These are phyloP conservation scores for Crithidia sp. DNA, from an alignment of 208 protist genomes.

Conservation along the genomic window DNA sequence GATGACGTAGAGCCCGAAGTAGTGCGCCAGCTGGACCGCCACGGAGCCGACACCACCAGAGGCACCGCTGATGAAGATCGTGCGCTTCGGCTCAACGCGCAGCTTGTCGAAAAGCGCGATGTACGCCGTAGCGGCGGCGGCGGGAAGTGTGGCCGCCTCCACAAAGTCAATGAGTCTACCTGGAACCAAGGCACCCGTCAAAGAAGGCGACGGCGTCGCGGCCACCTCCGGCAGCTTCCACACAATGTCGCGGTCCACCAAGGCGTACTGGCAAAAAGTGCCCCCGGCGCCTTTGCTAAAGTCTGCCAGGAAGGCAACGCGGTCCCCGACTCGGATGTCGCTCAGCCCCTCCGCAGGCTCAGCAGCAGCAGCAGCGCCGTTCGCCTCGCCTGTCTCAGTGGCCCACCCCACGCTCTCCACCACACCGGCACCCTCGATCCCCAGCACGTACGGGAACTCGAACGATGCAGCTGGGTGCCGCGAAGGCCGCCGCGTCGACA, in stretches of 20 bases:
- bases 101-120: constrained; percentile 82
- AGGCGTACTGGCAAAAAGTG: constrained; percentile 74
- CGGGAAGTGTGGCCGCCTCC: constrained; percentile 71
- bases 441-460: constrained; percentile 64
- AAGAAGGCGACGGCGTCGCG: background rate
- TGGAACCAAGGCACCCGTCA: constrained; percentile 8
- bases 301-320: constrained; percentile 71
- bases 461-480: constrained; percentile 37
- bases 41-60: constrained; percentile 75
- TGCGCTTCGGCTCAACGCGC: constrained; percentile 50
- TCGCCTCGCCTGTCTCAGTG: background rate
- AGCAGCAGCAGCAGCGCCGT: background rate
- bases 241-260: constrained; percentile 54
- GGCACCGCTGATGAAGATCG: constrained; percentile 81
- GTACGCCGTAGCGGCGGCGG: constrained; percentile 70
- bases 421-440: constrained; percentile 68
- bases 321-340: constrained; percentile 56
- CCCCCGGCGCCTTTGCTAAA: constrained; percentile 43
- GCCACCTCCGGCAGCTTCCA: constrained; percentile 47
- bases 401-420: constrained; percentile 76
- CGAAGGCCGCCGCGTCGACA: background rate
- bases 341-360: background rate
- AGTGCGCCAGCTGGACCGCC: constrained; percentile 80
- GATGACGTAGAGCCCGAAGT: constrained; percentile 71
- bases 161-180: constrained; percentile 63